Base-by-base conservation (phyloP, 306 rosid species). In the Clitoria ternatea region DNA sequence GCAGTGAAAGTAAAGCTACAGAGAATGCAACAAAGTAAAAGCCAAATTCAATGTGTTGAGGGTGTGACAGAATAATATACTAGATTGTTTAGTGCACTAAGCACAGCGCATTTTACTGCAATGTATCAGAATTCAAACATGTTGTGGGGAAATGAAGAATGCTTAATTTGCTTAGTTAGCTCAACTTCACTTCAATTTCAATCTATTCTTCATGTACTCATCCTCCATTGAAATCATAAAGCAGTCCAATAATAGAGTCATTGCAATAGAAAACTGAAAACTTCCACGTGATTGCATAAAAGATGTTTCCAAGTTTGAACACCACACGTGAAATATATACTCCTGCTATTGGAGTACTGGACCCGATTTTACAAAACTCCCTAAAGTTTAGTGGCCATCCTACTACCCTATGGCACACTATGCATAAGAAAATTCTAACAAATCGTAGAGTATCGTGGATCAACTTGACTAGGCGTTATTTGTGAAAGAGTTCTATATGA, bases 291-390 rank as follows among this genome's bases (percentile, higher is more conserved):
- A 59, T 66, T 14, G 66, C 71, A 59, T 59, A 50, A 32, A 56
- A 72, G 73, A 66, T 79, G 82, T 30, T 66, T 72, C 56, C 47
- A 53, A 54, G 54, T 69, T 39, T 73, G 36, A 75, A 53, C 78
- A 79, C 49, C 1, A 33, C 83, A 79, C 32, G 79, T 79, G 83
- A 72, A 57, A 57, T 55, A 72, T 48, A 57, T 55, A 43, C 70
- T 72, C 75, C 49, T 20, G 13, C 62, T 64, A 19, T 33, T 47
- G 40, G 33, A 71, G 27, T 37, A 33, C 13, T 61, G 66, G 49
- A 49, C 40, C 65, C 35, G 10, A 77, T 9, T 77, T 60, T 29
- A 43, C 47, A 40, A 53, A 53, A 17, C 12, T 12, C 26, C 52
- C 27, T 6, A 14, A 37, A 70, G 61, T 55, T 40, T 54, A 32